Evolutionary conservation across 768 basidiomycete genomes (phyloP).

Genomic region (Lactarius quietus): DNA sequence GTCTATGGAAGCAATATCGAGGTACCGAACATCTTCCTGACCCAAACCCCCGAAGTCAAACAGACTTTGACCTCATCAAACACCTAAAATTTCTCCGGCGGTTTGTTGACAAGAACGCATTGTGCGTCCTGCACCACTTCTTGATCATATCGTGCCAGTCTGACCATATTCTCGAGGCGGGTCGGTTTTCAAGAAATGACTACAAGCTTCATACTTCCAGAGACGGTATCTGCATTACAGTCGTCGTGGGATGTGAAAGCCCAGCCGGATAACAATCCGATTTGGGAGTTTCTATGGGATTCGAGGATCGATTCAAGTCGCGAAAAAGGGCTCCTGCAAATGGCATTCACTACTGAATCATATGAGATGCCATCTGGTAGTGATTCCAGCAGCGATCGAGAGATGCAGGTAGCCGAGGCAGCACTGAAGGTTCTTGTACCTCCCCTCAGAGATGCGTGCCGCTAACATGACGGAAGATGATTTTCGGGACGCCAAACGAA

Average conservation of each 20-base stretch:
- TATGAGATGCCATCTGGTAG: constrained; percentile 36
- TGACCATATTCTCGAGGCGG: constrained; percentile 41
- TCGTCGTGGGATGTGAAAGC: constrained; percentile 51
- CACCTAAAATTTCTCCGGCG: constrained; percentile 79
- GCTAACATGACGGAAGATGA: constrained; percentile 51
- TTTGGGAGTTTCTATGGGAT: constrained; percentile 77
- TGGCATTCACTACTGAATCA: constrained; percentile 47
- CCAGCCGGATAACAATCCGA: constrained; percentile 38
- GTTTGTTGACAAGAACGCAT: constrained; percentile 78
- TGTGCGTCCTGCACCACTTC: constrained; percentile 52
- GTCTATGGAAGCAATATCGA: constrained; percentile 68
- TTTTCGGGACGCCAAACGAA: constrained; percentile 67
- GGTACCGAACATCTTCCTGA: constrained; percentile 70
- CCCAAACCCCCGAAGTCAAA: constrained; percentile 58
- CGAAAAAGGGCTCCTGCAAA: constrained; percentile 60
- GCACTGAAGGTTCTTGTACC: constrained; percentile 56
- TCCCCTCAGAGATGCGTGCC: neutral
- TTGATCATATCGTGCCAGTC: neutral
- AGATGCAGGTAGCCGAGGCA: constrained; percentile 56
- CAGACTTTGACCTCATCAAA: constrained; percentile 74
- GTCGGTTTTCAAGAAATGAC: constrained; percentile 55
- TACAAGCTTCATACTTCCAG: constrained; percentile 38
- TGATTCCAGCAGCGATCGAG: constrained; percentile 34
- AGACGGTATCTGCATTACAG: constrained; percentile 42
- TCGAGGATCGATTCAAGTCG: constrained; percentile 68